Conservation (phyloP, 2,329 filamentous ascomycete species). For the Intubia oerlemansii region DNA sequence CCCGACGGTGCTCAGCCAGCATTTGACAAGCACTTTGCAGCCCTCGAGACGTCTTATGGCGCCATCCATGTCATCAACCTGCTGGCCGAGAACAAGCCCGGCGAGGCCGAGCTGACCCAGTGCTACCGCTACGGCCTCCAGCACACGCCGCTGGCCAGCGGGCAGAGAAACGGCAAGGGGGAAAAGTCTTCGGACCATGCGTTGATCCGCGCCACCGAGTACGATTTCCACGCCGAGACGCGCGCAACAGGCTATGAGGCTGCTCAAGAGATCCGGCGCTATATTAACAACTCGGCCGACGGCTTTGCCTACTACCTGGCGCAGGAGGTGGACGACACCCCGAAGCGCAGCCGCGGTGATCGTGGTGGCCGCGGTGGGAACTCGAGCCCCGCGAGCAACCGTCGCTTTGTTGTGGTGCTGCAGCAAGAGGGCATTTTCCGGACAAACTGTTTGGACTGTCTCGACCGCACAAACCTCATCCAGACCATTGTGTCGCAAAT, state of each 20-base stretch:
- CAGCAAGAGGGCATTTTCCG: constrained; percentile 93
- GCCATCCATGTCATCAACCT: constrained; percentile 85
- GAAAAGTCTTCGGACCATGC: constrained; percentile 41
- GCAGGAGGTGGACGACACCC: constrained; percentile 42
- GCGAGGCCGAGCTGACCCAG: constrained; percentile 64
- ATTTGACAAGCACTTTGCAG: constrained; percentile 85
- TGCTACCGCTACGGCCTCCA: constrained; percentile 61
- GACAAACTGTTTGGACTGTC: constrained; percentile 88
- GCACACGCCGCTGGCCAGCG: constrained; percentile 41
- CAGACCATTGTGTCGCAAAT: constrained; percentile 92
- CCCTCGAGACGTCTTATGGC: constrained; percentile 70
- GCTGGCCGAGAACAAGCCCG: constrained; percentile 72
- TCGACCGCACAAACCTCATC: constrained; percentile 88
- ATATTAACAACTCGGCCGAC: constrained; percentile 60
- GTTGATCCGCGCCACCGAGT: constrained; percentile 64
- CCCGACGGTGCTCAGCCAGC: constrained; percentile 80
- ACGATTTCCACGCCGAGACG: constrained; percentile 92
- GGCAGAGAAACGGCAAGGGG: constrained; percentile 22
- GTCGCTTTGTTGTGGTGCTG: constrained; percentile 44
- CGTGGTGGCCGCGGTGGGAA: background rate
- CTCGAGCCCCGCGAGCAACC: constrained; percentile 9
- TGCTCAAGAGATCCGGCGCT: constrained; percentile 60
- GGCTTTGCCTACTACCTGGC: constrained; percentile 85
- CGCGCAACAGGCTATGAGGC: constrained; percentile 76
- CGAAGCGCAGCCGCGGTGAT: constrained; percentile 9